Conservation (phyloP, 106 monocot genomes). For the Alisma plantagoaquatica region DNA sequence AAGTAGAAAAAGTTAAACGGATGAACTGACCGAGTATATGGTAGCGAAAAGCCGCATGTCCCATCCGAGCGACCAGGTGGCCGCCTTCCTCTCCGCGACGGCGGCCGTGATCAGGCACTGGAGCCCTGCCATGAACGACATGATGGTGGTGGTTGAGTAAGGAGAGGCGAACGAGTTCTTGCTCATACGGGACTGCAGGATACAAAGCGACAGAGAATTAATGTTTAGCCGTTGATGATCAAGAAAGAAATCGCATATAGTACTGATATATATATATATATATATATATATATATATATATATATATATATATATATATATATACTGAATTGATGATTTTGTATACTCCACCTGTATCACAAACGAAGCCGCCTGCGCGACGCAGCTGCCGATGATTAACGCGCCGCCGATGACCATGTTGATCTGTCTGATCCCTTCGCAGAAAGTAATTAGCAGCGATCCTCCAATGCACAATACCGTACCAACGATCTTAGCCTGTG, state of each 20-base stretch:
- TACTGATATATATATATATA: no score
- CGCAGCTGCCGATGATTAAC: no score
- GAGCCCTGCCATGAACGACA: slow-evolving; percentile 75
- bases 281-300: no score
- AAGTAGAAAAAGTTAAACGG: no score
- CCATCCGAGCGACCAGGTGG: slow-evolving; percentile 62
- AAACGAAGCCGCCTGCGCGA: slow-evolving; percentile 33
- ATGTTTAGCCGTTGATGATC: slow-evolving; percentile 36
- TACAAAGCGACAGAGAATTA: no score
- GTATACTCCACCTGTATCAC: slow-evolving; percentile 5
- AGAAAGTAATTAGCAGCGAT: no score
- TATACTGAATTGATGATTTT: background rate
- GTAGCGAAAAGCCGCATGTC: slow-evolving; percentile 93
- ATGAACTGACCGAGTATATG: slow-evolving; percentile 22
- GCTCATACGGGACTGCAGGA: no score
- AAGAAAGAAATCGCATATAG: background rate
- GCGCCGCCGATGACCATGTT: background rate
- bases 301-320: background rate
- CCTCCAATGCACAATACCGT: no score
- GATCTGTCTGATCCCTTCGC: no score
- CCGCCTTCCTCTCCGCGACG: slow-evolving; percentile 50
- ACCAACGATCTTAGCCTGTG: no score
- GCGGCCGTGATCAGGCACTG: slow-evolving; percentile 68
- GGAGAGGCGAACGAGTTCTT: no score
- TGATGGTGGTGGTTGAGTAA: slow-evolving; percentile 56